Evolutionary conservation across 1,139 yeast species (phyloP).

Genomic region (Taphrina flavorubra): DNA sequence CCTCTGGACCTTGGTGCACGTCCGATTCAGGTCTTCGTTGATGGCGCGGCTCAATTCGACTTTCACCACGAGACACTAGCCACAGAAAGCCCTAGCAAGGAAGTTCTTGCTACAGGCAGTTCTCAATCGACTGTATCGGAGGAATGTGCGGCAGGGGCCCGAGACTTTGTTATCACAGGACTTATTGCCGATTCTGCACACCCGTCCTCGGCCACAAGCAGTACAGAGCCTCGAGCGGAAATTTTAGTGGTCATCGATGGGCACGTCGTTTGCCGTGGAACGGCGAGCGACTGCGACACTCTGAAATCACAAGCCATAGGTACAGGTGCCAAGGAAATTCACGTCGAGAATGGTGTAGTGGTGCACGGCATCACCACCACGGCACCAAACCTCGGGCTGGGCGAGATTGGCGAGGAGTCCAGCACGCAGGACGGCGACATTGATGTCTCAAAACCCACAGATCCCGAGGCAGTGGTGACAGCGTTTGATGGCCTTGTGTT

Average conservation of each 20-base stretch:
- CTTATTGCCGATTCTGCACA: not conserved
- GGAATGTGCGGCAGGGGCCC: not conserved
- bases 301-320: not conserved
- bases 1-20: conserved; percentile 32
- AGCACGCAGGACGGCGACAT: conserved; percentile 24
- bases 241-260: conserved; percentile 14
- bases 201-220: not conserved
- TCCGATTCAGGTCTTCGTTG: conserved; percentile 31
- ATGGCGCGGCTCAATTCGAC: conserved; percentile 30
- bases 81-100: not conserved
- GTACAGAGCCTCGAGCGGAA: not conserved
- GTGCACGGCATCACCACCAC: conserved; percentile 16
- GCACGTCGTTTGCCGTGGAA: conserved; percentile 7
- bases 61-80: conserved; percentile 12
- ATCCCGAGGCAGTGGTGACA: conserved; percentile 11
- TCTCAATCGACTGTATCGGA: not conserved
- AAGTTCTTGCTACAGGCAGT: not conserved
- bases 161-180: conserved; percentile 3
- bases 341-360: conserved; percentile 2
- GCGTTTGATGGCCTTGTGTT: conserved; percentile 21
- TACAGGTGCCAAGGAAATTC: not conserved
- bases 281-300: not conserved
- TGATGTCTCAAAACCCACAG: conserved; percentile 21
- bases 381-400: conserved; percentile 23
- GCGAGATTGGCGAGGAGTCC: conserved; percentile 21